Base-by-base conservation (phyloP, 1,284 basidiomycete species). In the Microbotryum scabiosae region DNA sequence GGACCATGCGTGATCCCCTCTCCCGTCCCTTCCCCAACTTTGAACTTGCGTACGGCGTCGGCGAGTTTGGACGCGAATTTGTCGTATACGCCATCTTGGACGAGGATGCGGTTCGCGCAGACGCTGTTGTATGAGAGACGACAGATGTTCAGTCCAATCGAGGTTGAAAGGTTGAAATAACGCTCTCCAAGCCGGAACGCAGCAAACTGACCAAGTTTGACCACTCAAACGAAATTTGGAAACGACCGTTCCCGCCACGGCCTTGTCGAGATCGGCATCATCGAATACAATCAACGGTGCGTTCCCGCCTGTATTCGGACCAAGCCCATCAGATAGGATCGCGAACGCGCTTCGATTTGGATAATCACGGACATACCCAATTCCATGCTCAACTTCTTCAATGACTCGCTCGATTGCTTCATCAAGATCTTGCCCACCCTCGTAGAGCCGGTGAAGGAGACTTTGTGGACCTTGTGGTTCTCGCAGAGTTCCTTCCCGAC, bases 281-380 rank as follows among this genome's bases (percentile, higher is more conserved):
- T 92, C 88, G 73, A 99, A 98, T 9, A 99, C 90, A 68, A 96
- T 94, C 76, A 94, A 94, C 0, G 92, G 87, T 0, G 90, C 83
- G 66, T 94, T 97, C 53, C 93, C 93, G 14, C 81, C 81, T 48
- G 36, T 41, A 12, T 16, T 10, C 12, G 36, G 10, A 41, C 14
- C 36, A 16, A 41, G 14, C 5, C 16, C 36, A 12, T 41, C 0
- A 41, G 36, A 12, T 12, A 41, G 36, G 36, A 16, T 41, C 10
- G 5, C 5, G 10, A 10, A 32, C 30, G 5, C 30, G 10, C 30
- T 10, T 32, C 30, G 5, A 10, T 5, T 32, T 10, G 30, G 5
- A 5, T 32, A 10, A 5, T 32, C 30, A n/a, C n/a, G 5, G 30
- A 41, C 36, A 12, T 41, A 26, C 51, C 51, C 18, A 69, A 55